phyloP scores from a whole-genome alignment of 2,329 filamentous ascomycete species.

The Hymenoscyphus linearis region DNA sequence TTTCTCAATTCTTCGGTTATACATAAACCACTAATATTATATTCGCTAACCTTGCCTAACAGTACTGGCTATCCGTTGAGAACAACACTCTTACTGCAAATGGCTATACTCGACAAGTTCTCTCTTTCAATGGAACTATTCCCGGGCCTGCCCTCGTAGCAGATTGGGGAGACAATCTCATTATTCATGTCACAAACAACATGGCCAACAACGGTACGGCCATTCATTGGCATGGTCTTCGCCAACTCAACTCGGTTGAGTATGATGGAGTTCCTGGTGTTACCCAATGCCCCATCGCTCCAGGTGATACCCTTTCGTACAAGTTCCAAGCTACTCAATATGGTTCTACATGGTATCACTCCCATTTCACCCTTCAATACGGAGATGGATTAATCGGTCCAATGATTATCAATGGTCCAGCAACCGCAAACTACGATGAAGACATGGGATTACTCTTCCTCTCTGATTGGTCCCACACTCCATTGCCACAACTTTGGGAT shows the following conservation, averaged over 20 bases:
- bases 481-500: constrained; percentile 25
- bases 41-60: not conserved
- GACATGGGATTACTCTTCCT: constrained; percentile 30
- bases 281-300: constrained; percentile 63
- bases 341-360: constrained; percentile 31
- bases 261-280: constrained; percentile 38
- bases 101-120: constrained; percentile 48
- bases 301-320: constrained; percentile 42
- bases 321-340: constrained; percentile 31
- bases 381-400: constrained; percentile 45
- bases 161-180: constrained; percentile 30
- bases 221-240: constrained; percentile 48
- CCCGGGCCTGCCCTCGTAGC: constrained; percentile 38
- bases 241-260: constrained; percentile 37
- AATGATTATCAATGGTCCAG: constrained; percentile 56
- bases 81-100: constrained; percentile 33
- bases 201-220: constrained; percentile 40
- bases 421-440: constrained; percentile 52
- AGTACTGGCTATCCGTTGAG: constrained; percentile 27
- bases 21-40: no score
- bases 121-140: constrained; percentile 35
- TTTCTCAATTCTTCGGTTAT: constrained; percentile 4
- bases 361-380: constrained; percentile 26
- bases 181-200: constrained; percentile 34
- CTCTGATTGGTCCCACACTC: constrained; percentile 29